These are phyloP conservation scores for Ophiostoma ulmi DNA, from an alignment of 2,329 filamentous ascomycete species.

Conservation along the genomic window DNA sequence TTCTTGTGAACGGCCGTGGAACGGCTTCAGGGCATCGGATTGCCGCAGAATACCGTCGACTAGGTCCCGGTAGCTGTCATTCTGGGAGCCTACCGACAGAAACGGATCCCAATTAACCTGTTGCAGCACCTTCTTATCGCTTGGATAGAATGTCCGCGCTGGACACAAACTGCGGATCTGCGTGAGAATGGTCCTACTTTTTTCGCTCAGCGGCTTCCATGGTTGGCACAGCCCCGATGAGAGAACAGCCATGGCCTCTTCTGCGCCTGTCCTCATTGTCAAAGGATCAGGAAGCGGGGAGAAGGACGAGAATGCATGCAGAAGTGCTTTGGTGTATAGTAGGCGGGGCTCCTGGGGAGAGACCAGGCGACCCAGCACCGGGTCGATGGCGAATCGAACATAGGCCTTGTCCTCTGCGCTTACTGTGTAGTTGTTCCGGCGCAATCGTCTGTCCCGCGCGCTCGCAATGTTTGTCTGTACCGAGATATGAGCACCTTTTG, in stretches of 20 bases:
- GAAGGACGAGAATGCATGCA: conserved; percentile 56
- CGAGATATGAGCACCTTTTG: conserved; percentile 40
- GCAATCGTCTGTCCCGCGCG: conserved; percentile 14
- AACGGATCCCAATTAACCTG: conserved; percentile 34
- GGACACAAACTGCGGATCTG: conserved; percentile 33
- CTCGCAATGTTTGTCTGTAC: conserved; percentile 30
- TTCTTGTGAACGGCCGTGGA: not conserved
- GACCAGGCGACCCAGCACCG: conserved; percentile 49
- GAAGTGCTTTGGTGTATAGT: conserved; percentile 51
- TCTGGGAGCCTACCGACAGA: conserved; percentile 36
- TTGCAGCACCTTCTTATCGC: conserved; percentile 34
- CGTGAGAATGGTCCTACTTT: conserved; percentile 20
- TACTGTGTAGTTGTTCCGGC: conserved; percentile 27
- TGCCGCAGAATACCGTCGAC: conserved; percentile 33
- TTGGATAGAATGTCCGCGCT: conserved; percentile 37
- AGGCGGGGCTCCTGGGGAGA: conserved; percentile 53
- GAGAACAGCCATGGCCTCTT: conserved; percentile 52
- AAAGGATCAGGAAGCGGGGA: conserved; percentile 53
- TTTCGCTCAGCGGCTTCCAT: conserved; percentile 37
- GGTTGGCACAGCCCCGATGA: conserved; percentile 47
- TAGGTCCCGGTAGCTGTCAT: conserved; percentile 35
- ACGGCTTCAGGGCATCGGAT: conserved; percentile 24
- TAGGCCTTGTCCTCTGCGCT: conserved; percentile 36
- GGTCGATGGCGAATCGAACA: conserved; percentile 49
- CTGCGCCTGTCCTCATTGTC: conserved; percentile 54